Evolutionary conservation across 2,329 filamentous ascomycete genomes (phyloP).

Genomic region (Metarhizium anisopliae): DNA sequence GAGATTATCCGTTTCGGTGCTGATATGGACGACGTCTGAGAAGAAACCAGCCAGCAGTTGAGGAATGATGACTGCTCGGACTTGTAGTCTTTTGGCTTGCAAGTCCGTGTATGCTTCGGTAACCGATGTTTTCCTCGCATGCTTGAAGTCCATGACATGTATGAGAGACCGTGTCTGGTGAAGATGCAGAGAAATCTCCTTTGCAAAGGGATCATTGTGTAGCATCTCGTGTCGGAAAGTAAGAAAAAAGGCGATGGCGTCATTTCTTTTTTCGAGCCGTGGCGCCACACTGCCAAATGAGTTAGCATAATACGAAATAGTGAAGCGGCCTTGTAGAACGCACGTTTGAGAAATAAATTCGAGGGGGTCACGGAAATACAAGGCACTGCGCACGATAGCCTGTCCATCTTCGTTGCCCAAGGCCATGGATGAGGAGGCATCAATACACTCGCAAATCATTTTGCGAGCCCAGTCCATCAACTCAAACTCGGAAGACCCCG

Average conservation of each 20-base stretch:
- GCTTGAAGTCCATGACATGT: constrained; percentile 3
- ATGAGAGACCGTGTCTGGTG: constrained; percentile 7
- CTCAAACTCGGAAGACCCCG: background rate
- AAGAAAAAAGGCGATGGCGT: constrained; percentile 4
- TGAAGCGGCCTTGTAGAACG: background rate
- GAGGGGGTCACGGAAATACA: background rate
- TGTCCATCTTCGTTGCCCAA: constrained; percentile 7
- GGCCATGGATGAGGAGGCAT: background rate
- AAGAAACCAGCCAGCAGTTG: constrained; percentile 8
- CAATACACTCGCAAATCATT: background rate
- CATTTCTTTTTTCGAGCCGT: background rate
- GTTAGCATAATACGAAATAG: constrained; percentile 1
- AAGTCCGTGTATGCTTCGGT: background rate
- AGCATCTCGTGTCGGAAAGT: constrained; percentile 6
- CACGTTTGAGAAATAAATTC: constrained; percentile 7
- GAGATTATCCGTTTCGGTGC: constrained; percentile 10
- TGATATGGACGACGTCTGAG: constrained; percentile 5
- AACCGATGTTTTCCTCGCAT: background rate
- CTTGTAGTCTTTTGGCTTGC: background rate
- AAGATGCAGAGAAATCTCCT: background rate
- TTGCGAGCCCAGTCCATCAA: background rate
- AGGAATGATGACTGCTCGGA: background rate
- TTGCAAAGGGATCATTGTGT: constrained; percentile 1
- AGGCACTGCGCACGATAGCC: no score
- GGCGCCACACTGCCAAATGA: constrained; percentile 3